Conservation (phyloP, 176 grass and related monocot genomes). For the Bothriochloa decipiens region DNA sequence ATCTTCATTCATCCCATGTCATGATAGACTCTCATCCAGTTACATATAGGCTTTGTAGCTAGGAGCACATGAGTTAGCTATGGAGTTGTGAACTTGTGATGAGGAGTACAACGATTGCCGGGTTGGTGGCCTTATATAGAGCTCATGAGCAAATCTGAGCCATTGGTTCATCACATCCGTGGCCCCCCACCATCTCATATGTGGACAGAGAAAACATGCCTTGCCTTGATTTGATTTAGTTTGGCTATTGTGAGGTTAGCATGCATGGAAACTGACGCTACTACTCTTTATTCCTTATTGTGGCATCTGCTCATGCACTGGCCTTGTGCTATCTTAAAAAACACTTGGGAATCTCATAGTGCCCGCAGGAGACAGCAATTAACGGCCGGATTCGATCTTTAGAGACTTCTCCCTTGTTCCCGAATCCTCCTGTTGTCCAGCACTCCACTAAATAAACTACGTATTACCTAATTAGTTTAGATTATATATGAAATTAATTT, state of each 20-base stretch:
- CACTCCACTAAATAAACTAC: not conserved
- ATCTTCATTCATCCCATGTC: not conserved
- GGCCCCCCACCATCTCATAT: not conserved
- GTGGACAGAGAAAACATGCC: constrained; percentile 23
- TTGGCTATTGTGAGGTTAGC: constrained; percentile 2
- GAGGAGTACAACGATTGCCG: constrained; percentile 2
- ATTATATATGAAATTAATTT: no score
- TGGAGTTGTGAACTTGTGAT: constrained; percentile 13
- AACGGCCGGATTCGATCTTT: constrained; percentile 61
- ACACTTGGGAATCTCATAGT: constrained; percentile 48
- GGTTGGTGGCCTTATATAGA: constrained; percentile 62
- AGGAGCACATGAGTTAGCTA: constrained; percentile 9
- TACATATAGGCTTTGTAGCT: not conserved
- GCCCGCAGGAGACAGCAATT: constrained; percentile 24
- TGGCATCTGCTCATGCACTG: constrained; percentile 46
- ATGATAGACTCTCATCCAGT: not conserved
- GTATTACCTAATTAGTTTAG: no score
- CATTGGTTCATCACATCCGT: constrained; percentile 47
- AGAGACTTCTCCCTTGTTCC: constrained; percentile 29
- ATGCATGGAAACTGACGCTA: constrained; percentile 38
- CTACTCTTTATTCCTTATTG: not conserved
- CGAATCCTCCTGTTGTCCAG: constrained; percentile 12
- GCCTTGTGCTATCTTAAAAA: constrained; percentile 48
- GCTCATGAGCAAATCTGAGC: constrained; percentile 20
- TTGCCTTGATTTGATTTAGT: not conserved